A percentile compares a stretch with the other conserved stretches of the same genome.
These are phyloP conservation scores for Lepidium didymum DNA, from an alignment of 345 rosid genomes.

Conservation along the genomic window DNA sequence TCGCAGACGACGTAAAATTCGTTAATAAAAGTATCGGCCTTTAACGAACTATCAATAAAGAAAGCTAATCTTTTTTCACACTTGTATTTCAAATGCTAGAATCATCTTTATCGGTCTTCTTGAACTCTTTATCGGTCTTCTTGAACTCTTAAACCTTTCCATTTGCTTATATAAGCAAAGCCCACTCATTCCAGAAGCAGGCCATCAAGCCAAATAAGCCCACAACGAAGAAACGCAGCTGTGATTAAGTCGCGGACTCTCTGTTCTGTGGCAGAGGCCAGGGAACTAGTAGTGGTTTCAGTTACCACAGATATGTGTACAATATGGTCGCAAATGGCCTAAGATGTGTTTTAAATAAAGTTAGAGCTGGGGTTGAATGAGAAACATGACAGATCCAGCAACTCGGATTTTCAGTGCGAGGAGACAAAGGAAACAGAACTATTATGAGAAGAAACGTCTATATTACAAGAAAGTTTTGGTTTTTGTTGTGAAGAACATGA, in stretches of 20 bases:
- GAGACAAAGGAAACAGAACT: no score
- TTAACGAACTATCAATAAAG: conserved; percentile 22
- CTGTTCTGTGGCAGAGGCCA: conserved; percentile 37
- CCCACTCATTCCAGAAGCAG: no score
- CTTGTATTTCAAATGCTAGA: background rate
- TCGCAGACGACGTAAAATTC: conserved; percentile 44
- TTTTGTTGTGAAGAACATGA: conserved; percentile 8
- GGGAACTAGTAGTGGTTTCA: conserved; percentile 28
- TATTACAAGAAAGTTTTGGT: conserved; percentile 1
- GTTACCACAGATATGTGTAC: conserved; percentile 23
- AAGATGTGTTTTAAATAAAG: conserved; percentile 10
- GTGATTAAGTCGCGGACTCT: conserved; percentile 53
- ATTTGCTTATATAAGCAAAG: background rate
- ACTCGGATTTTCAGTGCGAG: background rate
- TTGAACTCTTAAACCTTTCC: background rate
- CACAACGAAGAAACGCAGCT: conserved; percentile 1
- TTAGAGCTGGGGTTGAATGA: background rate
- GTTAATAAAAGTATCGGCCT: conserved; percentile 43
- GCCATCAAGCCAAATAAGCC: no score
- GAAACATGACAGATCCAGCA: background rate
- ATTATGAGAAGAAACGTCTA: background rate
- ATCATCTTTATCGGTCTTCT: conserved; percentile 9
- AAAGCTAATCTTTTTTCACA: conserved; percentile 28
- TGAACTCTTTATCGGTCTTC: background rate
- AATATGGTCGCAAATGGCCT: background rate